Evolutionary conservation across 2,329 filamentous ascomycete genomes (phyloP).

Genomic region (Dothidotthia symphoricarpi): DNA sequence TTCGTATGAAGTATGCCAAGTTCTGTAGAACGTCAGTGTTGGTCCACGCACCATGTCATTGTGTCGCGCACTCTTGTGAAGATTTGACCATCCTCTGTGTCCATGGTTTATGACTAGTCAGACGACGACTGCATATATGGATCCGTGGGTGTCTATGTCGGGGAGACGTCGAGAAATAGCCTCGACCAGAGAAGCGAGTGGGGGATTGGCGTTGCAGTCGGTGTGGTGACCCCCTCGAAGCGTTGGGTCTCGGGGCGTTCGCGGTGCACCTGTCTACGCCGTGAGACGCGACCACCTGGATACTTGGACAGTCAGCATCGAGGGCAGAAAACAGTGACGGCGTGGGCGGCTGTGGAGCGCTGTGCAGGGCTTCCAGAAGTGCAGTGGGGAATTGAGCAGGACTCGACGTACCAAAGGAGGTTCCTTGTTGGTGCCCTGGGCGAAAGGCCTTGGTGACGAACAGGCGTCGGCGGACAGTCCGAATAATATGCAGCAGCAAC

Average conservation of each 20-base stretch:
- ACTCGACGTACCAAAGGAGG: constrained; percentile 21
- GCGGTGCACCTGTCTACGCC: constrained; percentile 18
- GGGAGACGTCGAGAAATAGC: constrained; percentile 7
- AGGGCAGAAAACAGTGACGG: constrained; percentile 3
- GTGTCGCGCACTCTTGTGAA: constrained; percentile 72
- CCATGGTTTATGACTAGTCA: constrained; percentile 55
- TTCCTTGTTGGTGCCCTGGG: constrained; percentile 29
- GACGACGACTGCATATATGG: constrained; percentile 38
- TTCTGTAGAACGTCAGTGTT: constrained; percentile 60
- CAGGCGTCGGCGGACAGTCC: constrained; percentile 20
- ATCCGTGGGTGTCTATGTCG: constrained; percentile 8
- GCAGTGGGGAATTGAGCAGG: constrained; percentile 7
- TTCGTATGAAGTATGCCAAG: constrained; percentile 92
- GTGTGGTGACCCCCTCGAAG: constrained; percentile 13
- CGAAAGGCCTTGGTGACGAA: constrained; percentile 32
- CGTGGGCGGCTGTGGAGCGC: constrained; percentile 3
- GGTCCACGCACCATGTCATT: not conserved
- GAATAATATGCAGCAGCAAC: constrained; percentile 39
- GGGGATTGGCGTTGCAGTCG: constrained; percentile 7
- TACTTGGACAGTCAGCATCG: constrained; percentile 25
- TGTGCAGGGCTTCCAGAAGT: not conserved
- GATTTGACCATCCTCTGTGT: constrained; percentile 84
- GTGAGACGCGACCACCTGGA: constrained; percentile 22
- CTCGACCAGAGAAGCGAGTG: constrained; percentile 11
- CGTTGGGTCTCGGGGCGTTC: constrained; percentile 15